Evolutionary conservation across 257 asterid species (phyloP).

Genomic region (Perilla frutescens): DNA sequence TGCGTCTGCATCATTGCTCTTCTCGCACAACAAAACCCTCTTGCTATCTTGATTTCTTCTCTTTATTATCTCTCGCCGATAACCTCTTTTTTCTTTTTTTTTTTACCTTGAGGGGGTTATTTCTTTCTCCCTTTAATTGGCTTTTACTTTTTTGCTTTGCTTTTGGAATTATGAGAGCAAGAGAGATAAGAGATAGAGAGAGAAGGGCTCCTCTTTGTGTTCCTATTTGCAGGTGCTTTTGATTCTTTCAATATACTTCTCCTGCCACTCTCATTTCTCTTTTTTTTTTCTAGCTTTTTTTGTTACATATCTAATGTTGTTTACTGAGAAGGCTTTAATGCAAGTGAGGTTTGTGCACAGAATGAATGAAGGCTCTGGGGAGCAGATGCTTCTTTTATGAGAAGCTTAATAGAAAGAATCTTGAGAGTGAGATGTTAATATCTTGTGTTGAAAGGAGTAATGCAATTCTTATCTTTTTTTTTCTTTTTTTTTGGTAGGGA

Average conservation of each 20-base stretch:
- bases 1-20: slow-evolving; percentile 64
- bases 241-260: slow-evolving; percentile 14
- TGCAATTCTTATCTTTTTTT: too few species aligned
- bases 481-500: too few species aligned
- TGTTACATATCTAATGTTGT: too few species aligned
- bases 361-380: neutral
- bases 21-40: slow-evolving; percentile 37
- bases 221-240: slow-evolving; percentile 53
- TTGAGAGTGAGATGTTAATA: neutral
- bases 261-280: neutral
- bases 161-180: slow-evolving; percentile 50
- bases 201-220: slow-evolving; percentile 28
- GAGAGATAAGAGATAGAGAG: slow-evolving; percentile 25
- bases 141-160: slow-evolving; percentile 54
- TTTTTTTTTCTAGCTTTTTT: neutral
- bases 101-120: slow-evolving; percentile 32
- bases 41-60: slow-evolving; percentile 39
- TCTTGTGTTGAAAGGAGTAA: neutral
- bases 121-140: slow-evolving; percentile 32
- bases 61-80: slow-evolving; percentile 35
- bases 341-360: neutral
- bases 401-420: neutral
- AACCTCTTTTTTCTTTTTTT: slow-evolving; percentile 12
- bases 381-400: neutral
- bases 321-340: neutral